Base-by-base conservation (phyloP, 257 asterid species). In the Solanum medicagineum region DNA sequence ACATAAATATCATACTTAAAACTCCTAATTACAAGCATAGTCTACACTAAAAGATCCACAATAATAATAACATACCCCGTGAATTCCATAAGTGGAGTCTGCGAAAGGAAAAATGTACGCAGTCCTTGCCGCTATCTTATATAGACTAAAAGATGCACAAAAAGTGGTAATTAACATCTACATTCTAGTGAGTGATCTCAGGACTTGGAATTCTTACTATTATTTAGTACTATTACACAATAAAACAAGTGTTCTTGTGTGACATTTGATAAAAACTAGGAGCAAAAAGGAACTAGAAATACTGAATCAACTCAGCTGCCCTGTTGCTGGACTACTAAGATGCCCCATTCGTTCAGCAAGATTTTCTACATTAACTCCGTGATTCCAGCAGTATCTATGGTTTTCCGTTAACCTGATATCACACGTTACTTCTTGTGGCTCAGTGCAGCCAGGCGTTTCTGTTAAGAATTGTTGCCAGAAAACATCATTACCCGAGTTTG, bases 401-500 rank as follows among this genome's bases (percentile, higher is more conserved):
- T 84, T 86, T 17, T 89, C 92, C 6, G 68, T 81, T 68, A 87
- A 87, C 85, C 84, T 74, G 85, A 87, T 80, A 59, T 84, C 79
- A 56, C 86, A 90, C 66, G 65, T 44, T 81, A 71, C 86, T 56
- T 91, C 93, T 87, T 63, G 92, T 55, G 84, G 42, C 75, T 47
- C 86, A 32, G 87, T 53, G 8, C 92, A 54, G 75, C 89, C 93
- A 24, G 95, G 97, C 14, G 93, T 89, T 88, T 95, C 98, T 0
- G 96, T 93, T 5, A 95, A 85, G 87, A 95, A 95, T 89, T 95
- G 98, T 71, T 95, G 96, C 98, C 98, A 95, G 69, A 95, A 95
- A 17, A 88, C 92, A 85, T 95, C 98, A 85, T 95, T 95, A 24
- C 87, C 87, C 29, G 93, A 96, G 42, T 86, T 84, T 4, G 90